These are phyloP conservation scores for Rhodotorula taiwanensis DNA, from an alignment of 768 basidiomycete species.

Conservation along the genomic window DNA sequence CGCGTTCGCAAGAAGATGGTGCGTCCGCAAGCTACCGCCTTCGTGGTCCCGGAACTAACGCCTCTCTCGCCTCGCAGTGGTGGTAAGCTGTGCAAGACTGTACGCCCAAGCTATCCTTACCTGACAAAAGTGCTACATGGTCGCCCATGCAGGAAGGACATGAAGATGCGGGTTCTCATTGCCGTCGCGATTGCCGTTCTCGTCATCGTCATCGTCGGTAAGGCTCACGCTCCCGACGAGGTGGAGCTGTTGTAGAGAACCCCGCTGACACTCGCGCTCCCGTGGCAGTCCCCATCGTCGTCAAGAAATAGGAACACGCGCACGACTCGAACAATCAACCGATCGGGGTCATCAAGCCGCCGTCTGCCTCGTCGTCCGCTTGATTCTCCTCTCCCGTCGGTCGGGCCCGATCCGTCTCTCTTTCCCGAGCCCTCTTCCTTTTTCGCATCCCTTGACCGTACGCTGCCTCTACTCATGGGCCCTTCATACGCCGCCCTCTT, in stretches of 20 bases:
- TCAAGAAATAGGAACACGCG: constrained; percentile 36
- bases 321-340: constrained; percentile 33
- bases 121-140: too few relatives aligned
- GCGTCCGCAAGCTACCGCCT: constrained; percentile 31
- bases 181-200: constrained; percentile 81
- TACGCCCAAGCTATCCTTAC: not conserved
- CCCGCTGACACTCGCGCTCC: too few relatives aligned
- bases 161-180: constrained; percentile 94
- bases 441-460: too few relatives aligned
- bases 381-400: not conserved
- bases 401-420: not conserved
- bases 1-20: constrained; percentile 83
- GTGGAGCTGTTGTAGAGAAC: too few relatives aligned
- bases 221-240: constrained; percentile 3
- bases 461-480: not conserved
- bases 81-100: constrained; percentile 3
- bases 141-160: constrained; percentile 40
- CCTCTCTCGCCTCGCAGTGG: constrained; percentile 13
- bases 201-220: constrained; percentile 81
- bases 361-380: not conserved
- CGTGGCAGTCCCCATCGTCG: constrained; percentile 35
- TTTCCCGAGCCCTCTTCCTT: not conserved
- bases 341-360: constrained; percentile 16
- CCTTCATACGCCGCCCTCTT: too few relatives aligned
- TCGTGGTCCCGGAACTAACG: not conserved